Evolutionary conservation across 768 basidiomycete genomes (phyloP).

Genomic region (Holtermanniella nyarrowii): DNA sequence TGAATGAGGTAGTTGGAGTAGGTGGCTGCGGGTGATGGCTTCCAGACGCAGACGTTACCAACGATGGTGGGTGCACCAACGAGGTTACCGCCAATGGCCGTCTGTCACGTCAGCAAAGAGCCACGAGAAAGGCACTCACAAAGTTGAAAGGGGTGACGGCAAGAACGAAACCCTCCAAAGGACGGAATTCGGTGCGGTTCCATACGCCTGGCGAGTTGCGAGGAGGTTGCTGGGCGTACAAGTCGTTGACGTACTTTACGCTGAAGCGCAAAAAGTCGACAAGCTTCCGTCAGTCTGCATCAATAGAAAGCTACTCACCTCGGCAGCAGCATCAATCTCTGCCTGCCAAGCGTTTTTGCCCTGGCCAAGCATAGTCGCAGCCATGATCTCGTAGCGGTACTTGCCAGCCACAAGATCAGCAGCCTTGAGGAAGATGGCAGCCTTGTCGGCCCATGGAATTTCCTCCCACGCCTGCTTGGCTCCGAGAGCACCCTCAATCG

Average conservation of each 20-base stretch:
- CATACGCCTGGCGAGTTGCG: constrained; percentile 78
- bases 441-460: constrained; percentile 92
- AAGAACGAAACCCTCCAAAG: constrained; percentile 95
- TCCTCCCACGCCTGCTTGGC: constrained; percentile 86
- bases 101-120: constrained; percentile 36
- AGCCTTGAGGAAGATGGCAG: constrained; percentile 95
- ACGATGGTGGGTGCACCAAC: constrained; percentile 72
- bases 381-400: constrained; percentile 88
- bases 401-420: constrained; percentile 92
- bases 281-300: constrained; percentile 45
- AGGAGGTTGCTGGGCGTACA: constrained; percentile 80
- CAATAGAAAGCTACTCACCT: constrained; percentile 50
- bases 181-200: constrained; percentile 95
- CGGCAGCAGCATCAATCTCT: constrained; percentile 97
- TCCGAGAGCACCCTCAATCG: constrained; percentile 76
- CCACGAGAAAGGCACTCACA: constrained; percentile 9
- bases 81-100: constrained; percentile 95
- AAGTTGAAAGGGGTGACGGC: constrained; percentile 94
- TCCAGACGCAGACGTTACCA: constrained; percentile 93
- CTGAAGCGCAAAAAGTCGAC: constrained; percentile 92
- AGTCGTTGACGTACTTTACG: constrained; percentile 90
- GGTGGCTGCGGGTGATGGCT: constrained; percentile 88
- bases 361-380: constrained; percentile 95
- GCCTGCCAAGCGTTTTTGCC: constrained; percentile 99
- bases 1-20: constrained; percentile 90